These are phyloP conservation scores for Phytophthora tubulina DNA, from an alignment of 352 stramenopile species.

Conservation along the genomic window DNA sequence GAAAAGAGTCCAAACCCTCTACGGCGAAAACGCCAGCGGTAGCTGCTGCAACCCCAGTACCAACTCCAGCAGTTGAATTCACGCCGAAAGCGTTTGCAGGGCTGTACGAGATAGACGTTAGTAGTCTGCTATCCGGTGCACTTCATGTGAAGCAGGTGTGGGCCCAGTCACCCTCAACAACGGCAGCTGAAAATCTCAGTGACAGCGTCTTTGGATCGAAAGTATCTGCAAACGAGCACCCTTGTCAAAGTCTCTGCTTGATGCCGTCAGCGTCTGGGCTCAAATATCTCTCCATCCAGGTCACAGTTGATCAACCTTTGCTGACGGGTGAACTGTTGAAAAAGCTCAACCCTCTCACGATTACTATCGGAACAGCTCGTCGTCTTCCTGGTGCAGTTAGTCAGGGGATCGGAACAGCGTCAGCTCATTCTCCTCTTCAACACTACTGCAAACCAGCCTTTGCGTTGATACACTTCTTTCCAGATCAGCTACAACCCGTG, in stretches of 20 bases:
- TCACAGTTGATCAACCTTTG: conserved; percentile 62
- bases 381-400: conserved; percentile 60
- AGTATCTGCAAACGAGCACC: conserved; percentile 18
- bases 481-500: conserved; percentile 34
- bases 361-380: conserved; percentile 56
- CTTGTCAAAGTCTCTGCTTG: conserved; percentile 39
- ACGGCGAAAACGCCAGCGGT: conserved; percentile 19
- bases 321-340: conserved; percentile 48
- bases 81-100: conserved; percentile 48
- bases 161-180: conserved; percentile 6
- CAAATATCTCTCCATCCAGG: conserved; percentile 55
- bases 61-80: conserved; percentile 22
- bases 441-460: conserved; percentile 69
- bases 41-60: conserved; percentile 4
- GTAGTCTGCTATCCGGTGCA: conserved; percentile 51
- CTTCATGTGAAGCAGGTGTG: conserved; percentile 64
- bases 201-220: conserved; percentile 6
- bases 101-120: conserved; percentile 73
- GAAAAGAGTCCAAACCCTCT: conserved; percentile 50
- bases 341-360: conserved; percentile 74
- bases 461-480: conserved; percentile 64
- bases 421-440: conserved; percentile 51
- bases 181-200: neutral
- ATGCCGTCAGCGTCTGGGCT: conserved; percentile 46
- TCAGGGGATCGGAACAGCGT: conserved; percentile 27